Percentiles rank a stretch among this genome's conserved stretches.
phyloP scores from a whole-genome alignment of 2,329 filamentous ascomycete genomes.

The Sclerotinia trifoliorum region DNA sequence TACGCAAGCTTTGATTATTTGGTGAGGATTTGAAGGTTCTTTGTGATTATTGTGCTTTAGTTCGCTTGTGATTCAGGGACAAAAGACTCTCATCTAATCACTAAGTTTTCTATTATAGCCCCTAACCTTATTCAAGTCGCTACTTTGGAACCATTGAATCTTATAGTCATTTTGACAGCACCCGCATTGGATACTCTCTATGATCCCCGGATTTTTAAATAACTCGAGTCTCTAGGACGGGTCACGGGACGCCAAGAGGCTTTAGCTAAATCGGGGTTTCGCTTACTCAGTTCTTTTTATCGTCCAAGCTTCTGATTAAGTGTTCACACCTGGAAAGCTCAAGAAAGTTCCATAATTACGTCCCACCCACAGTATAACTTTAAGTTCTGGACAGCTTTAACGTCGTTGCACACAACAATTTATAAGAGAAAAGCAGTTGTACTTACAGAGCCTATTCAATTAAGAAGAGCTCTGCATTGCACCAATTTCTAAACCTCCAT shows the following conservation, averaged over 20 bases:
- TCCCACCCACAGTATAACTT: background rate
- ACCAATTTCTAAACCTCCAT: slow-evolving; percentile 21
- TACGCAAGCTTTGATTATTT: background rate
- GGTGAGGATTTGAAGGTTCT: background rate
- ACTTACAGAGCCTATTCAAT: slow-evolving; percentile 8
- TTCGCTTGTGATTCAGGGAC: background rate
- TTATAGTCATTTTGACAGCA: background rate
- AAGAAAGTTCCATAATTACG: slow-evolving; percentile 14
- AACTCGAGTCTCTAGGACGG: background rate
- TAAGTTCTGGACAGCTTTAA: slow-evolving; percentile 15
- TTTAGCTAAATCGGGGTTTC: background rate
- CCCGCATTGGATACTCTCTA: background rate
- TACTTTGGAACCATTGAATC: background rate
- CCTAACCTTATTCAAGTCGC: background rate
- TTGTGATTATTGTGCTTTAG: background rate
- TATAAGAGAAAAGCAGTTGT: background rate
- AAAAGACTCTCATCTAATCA: background rate
- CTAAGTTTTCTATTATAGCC: background rate
- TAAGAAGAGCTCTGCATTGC: slow-evolving; percentile 18
- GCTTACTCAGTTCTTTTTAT: slow-evolving; percentile 1
- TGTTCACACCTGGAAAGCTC: slow-evolving; percentile 1
- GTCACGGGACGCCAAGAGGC: slow-evolving; percentile 3
- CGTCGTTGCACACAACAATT: slow-evolving; percentile 9
- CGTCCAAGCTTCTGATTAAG: slow-evolving; percentile 11
- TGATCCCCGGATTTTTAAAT: background rate